phyloP scores from a whole-genome alignment of 176 grass and related monocot species.

The Zea mays region DNA sequence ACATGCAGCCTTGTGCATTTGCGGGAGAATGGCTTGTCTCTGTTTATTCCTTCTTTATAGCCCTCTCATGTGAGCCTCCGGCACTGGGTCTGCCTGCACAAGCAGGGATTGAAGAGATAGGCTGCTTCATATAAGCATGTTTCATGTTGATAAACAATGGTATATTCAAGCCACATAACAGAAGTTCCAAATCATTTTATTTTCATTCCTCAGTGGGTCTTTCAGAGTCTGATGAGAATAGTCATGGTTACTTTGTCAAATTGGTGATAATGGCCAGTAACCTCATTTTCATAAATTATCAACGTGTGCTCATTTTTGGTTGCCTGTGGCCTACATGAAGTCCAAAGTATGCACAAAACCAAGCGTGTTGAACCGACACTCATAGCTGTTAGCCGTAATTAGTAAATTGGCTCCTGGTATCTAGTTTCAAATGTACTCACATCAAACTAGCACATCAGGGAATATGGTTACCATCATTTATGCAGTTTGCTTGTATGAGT shows the following conservation, averaged over 20 bases:
- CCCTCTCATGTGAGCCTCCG: too few relatives aligned
- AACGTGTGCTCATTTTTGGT: conserved; percentile 13
- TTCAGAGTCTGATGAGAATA: neutral
- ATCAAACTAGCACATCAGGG: neutral
- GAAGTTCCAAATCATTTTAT: conserved; percentile 12
- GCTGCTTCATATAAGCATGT: neutral
- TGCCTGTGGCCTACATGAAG: neutral
- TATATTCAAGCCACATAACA: neutral
- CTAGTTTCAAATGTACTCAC: neutral
- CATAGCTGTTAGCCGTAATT: neutral
- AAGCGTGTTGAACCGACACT: neutral
- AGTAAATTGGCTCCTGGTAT: neutral
- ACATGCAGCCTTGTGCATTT: neutral
- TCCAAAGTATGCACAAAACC: neutral
- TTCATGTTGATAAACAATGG: neutral
- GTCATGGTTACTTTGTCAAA: conserved; percentile 7
- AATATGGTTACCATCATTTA: conserved; percentile 14
- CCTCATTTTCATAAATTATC: conserved; percentile 36
- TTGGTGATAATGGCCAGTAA: conserved; percentile 7
- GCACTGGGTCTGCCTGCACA: neutral
- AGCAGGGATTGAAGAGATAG: neutral
- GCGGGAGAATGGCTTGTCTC: too few relatives aligned
- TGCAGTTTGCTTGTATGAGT: neutral
- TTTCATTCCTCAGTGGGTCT: neutral
- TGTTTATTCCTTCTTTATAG: too few relatives aligned